Base-by-base conservation (phyloP, 73 alveolate species). In the Effrenium voratum region DNA sequence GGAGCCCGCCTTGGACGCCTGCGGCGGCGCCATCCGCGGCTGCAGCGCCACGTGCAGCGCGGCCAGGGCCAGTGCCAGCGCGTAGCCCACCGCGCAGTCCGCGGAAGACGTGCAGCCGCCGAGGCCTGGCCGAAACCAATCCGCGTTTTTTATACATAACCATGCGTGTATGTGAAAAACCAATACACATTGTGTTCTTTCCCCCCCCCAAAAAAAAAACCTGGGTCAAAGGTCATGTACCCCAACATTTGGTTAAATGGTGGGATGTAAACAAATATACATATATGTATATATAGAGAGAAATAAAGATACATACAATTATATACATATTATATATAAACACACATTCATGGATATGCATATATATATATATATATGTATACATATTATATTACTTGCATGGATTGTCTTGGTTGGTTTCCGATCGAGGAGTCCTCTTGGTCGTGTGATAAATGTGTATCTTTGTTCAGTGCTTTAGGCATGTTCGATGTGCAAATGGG, bases 1-100 rank as follows among this genome's bases (percentile, higher is more conserved):
- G 12, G 12, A 22, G 68, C 77, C 26, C 68, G 30, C 91, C 68
- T 49, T 45, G 91, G 68, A 45, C 49, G 73, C 47, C 26, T 49
- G 36, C 2, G 72, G 91, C 3, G 91, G 91, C 47, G 91, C 91
- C 91, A 80, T 47, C 5, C 72, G 70, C 0, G 91, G 91, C 40
- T 80, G 91, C 46, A 80, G 47, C 36, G 91, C 45, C 32, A 80
- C 91, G 15, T 80, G 91, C n/a, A 80, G 47, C 32, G 91, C 91
- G 10, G 91, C 91, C 12, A 80, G 46, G 91, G 91, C n/a, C 32
- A 80, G 72, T 52, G 63, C 63, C 26, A 52, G 8, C 63, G 8
- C 26, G 26, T 12, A 8, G 63, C 26, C 63, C 63, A 8, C 8
- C 19, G 63, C 19, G 26, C 19, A 52, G 26, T 12, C 63, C 8